Evolutionary conservation across 306 rosid species (phyloP), one percentile per base, ranked within the genome.

Genomic region (Trifolium fragiferum): DNA sequence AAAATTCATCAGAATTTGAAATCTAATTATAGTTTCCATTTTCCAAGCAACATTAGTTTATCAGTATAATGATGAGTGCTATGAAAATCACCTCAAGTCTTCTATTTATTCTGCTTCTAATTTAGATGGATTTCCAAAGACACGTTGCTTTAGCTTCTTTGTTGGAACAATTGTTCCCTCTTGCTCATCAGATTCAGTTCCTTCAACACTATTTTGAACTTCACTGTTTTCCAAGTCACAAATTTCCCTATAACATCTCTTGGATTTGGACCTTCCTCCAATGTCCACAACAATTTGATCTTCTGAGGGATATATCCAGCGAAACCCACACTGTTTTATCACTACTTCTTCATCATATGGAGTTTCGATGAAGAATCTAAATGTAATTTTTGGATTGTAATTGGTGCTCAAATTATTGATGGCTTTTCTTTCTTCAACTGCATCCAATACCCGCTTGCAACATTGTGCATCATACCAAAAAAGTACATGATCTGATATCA

Each of bases 221-320:
- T 5, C n/a, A n/a, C 4, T 16, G 27, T 40, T 10, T 16, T 19
- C 32, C 15, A 19, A 10, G 11, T 13, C 43, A 41, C 43, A 7
- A 32, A 7, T 19, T 37, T 41, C 44, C 3, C 16, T 16, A 16
- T 23, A 23, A 23, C 35, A 10, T 23, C 38, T 18, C 49, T 72
- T 41, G 11, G 47, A 18, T 62, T 33, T 38, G 6, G 32, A 4
- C 19, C 50, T 4, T 33, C 23, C 44, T 44, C 6, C 50, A 46
- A 43, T 46, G 4, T 21, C 9, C 38, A 6, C 57, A 50, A 4
- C 11, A 7, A 43, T 50, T 70, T 30, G 57, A 46, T 67, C 62
- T 50, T 74, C 35, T 46, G 49, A 65, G 16, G 27, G 14, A 43
- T 73, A 66, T 23, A 79, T 16, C 41, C 70, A 70, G 14, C 79